A percentile compares a stretch with the other conserved stretches of the same genome.
Conservation (phyloP, 306 rosid species). For the Prunus davidiana region DNA sequence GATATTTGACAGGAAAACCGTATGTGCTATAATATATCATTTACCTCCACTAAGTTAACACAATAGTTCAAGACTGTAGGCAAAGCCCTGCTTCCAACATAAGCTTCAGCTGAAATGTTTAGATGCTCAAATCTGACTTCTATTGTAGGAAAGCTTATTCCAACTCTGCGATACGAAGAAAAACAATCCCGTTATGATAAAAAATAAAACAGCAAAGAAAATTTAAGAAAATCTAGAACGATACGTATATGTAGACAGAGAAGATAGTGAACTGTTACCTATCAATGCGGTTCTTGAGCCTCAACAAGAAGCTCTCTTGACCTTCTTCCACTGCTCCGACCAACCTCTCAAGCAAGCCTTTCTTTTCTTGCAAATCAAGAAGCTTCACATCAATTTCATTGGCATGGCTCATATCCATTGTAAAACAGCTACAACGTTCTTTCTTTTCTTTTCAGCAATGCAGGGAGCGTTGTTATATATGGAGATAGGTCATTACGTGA, state of each 20-base stretch:
- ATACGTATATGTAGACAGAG: too few relatives aligned
- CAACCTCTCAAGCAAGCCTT: slow-evolving; percentile 15
- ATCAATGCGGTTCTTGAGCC: slow-evolving; percentile 18
- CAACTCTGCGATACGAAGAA: slow-evolving; percentile 8
- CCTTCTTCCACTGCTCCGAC: slow-evolving; percentile 14
- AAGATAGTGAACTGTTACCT: background rate
- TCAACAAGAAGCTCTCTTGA: slow-evolving; percentile 15
- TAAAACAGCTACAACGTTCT: background rate
- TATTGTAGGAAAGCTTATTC: slow-evolving; percentile 10
- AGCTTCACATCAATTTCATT: background rate
- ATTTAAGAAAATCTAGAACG: too few relatives aligned
- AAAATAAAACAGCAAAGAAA: background rate
- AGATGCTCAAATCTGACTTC: slow-evolving; percentile 17
- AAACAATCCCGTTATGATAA: background rate
- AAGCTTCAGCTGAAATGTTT: slow-evolving; percentile 9
- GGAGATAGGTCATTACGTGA: too few relatives aligned
- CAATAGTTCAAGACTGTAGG: slow-evolving; percentile 19
- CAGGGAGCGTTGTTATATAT: too few relatives aligned
- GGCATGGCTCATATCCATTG: slow-evolving; percentile 10
- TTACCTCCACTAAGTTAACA: slow-evolving; percentile 15
- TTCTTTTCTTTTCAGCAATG: too few relatives aligned
- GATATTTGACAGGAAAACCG: background rate
- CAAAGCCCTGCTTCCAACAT: slow-evolving; percentile 15
- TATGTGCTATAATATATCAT: too few relatives aligned
- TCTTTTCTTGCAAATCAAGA: slow-evolving; percentile 7